Evolutionary conservation across 768 basidiomycete genomes (phyloP).

Genomic region (Trametes gibbosa): DNA sequence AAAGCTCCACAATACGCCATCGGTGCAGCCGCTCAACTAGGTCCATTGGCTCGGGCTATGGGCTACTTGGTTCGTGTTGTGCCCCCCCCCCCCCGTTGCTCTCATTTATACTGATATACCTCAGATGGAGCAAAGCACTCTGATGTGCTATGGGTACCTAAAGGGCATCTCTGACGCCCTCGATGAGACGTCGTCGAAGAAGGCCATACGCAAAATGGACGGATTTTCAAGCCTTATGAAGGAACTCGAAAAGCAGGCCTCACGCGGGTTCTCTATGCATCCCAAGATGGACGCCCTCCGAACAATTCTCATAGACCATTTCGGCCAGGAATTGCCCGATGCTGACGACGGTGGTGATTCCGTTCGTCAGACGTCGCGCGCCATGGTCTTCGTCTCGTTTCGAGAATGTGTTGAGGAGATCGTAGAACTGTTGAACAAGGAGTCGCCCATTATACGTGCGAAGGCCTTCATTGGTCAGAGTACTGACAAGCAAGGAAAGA

Average conservation of each 20-base stretch:
- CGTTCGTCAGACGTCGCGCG: conserved; percentile 48
- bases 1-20: conserved; percentile 48
- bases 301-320: conserved; percentile 74
- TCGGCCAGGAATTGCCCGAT: conserved; percentile 52
- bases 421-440: conserved; percentile 71
- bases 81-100: too few species aligned
- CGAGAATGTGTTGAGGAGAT: conserved; percentile 91
- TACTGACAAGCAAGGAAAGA: conserved; percentile 78
- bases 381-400: conserved; percentile 95
- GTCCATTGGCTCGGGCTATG: conserved; percentile 75
- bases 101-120: too few species aligned
- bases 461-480: conserved; percentile 91
- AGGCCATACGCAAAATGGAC: conserved; percentile 46
- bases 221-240: conserved; percentile 63
- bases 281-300: conserved; percentile 91
- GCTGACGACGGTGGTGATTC: conserved; percentile 31
- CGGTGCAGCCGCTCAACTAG: conserved; percentile 49
- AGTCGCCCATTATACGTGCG: conserved; percentile 76
- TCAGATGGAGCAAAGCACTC: conserved; percentile 80
- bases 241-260: conserved; percentile 61
- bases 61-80: conserved; percentile 70
- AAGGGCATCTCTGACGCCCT: conserved; percentile 44
- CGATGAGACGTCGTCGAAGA: conserved; percentile 41
- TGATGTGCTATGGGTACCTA: conserved; percentile 72
- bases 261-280: conserved; percentile 61